These are phyloP conservation scores for Thelonectria olida DNA, from an alignment of 2,329 filamentous ascomycete genomes.

Conservation along the genomic window DNA sequence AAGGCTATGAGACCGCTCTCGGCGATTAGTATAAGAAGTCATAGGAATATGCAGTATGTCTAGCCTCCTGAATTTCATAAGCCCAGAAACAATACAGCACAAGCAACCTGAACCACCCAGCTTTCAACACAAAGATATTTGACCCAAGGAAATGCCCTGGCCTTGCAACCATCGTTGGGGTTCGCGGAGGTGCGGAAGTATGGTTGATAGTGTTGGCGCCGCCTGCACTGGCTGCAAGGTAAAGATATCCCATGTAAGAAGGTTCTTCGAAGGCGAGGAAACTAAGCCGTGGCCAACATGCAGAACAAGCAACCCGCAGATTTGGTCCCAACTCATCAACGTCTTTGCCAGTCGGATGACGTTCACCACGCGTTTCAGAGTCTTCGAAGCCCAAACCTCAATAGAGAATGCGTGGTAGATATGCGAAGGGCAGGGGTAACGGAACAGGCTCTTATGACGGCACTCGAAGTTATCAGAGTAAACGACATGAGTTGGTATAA, in stretches of 20 bases:
- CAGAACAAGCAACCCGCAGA: conserved; percentile 31
- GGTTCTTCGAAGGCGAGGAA: not conserved
- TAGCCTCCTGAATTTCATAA: not conserved
- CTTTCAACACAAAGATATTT: not conserved
- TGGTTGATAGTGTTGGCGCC: conserved; percentile 31
- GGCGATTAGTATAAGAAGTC: conserved; percentile 31
- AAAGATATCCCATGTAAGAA: conserved; percentile 8
- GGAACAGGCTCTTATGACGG: conserved; percentile 29
- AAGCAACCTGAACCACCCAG: not conserved
- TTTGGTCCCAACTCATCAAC: conserved; percentile 32
- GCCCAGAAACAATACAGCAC: conserved; percentile 1
- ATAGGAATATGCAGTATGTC: not conserved
- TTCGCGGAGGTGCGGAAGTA: conserved; percentile 30
- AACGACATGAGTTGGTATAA: conserved; percentile 31
- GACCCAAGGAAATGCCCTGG: conserved; percentile 30
- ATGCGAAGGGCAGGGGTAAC: conserved; percentile 32
- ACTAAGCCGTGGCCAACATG: conserved; percentile 20
- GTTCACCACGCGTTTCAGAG: conserved; percentile 30
- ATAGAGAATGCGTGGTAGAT: conserved; percentile 29
- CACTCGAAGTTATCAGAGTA: conserved; percentile 30
- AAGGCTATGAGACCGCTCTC: conserved; percentile 7
- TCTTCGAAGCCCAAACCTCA: conserved; percentile 32
- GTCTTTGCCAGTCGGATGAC: conserved; percentile 34
- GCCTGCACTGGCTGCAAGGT: conserved; percentile 35
- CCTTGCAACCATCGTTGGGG: conserved; percentile 38